Evolutionary conservation across 345 rosid species (phyloP).

Genomic region (Salix dunnii): DNA sequence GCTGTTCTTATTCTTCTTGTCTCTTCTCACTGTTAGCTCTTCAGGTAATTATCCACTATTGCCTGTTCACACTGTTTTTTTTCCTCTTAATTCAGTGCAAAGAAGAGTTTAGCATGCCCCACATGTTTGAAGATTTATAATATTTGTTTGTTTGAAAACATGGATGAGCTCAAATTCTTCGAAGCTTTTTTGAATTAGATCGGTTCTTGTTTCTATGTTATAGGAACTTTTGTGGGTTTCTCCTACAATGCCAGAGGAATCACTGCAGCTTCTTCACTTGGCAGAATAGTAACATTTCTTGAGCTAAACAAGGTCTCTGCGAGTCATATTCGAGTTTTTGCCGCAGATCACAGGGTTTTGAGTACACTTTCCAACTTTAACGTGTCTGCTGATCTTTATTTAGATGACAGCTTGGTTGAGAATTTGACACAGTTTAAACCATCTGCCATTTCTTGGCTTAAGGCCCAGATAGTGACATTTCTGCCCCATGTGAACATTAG

Average conservation of each 20-base stretch:
- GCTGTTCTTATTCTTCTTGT: constrained; percentile 18
- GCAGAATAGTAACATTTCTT: constrained; percentile 20
- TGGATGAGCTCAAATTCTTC: not conserved
- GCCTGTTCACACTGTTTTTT: not conserved
- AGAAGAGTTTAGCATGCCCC: not conserved
- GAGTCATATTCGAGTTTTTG: constrained; percentile 17
- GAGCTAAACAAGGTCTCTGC: constrained; percentile 23
- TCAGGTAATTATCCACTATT: constrained; percentile 17
- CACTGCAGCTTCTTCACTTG: constrained; percentile 12
- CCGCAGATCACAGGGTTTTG: constrained; percentile 19
- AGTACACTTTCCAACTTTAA: constrained; percentile 11
- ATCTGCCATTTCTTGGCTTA: constrained; percentile 35
- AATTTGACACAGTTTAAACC: constrained; percentile 22
- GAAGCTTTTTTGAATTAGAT: not conserved
- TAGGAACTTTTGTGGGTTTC: constrained; percentile 39
- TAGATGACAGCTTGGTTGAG: constrained; percentile 25
- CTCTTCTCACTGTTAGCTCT: constrained; percentile 15
- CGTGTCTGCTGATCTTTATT: constrained; percentile 31
- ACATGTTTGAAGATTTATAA: not conserved
- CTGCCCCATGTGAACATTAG: constrained; percentile 25
- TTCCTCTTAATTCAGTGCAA: not conserved
- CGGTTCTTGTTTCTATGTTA: not conserved
- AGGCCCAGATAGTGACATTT: constrained; percentile 18
- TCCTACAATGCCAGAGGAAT: constrained; percentile 20
- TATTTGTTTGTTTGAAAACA: not conserved